Evolutionary conservation across 108 stramenopile species (phyloP).

Genomic region (Discostella stelligeroides): DNA sequence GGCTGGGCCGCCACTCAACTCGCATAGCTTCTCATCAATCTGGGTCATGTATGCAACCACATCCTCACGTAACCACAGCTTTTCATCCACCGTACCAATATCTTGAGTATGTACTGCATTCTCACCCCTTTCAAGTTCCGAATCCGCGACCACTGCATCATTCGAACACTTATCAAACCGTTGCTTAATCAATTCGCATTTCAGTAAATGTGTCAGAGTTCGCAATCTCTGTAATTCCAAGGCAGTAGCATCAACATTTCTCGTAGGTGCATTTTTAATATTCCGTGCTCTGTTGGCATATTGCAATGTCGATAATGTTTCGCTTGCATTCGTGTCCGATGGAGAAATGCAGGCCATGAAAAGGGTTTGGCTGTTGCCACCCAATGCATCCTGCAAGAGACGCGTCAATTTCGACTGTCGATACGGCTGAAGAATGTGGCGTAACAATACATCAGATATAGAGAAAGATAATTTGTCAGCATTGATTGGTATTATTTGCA

Average conservation of each 20-base stretch:
- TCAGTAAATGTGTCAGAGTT: conserved; percentile 60
- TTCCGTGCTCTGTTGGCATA: conserved; percentile 96
- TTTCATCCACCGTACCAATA: conserved; percentile 57
- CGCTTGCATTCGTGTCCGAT: conserved; percentile 85
- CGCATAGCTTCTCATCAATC: conserved; percentile 50
- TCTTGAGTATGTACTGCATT: conserved; percentile 6
- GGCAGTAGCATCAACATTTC: conserved; percentile 78
- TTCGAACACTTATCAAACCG: conserved; percentile 37
- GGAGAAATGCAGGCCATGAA: conserved; percentile 94
- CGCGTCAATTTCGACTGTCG: conserved; percentile 94
- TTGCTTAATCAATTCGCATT: conserved; percentile 69
- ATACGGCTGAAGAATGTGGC: conserved; percentile 46
- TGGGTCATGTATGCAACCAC: conserved; percentile 61
- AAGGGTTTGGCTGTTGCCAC: conserved; percentile 93
- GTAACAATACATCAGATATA: conserved; percentile 27
- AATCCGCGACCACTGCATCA: not conserved
- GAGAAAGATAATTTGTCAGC: conserved; percentile 23
- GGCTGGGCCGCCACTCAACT: conserved; percentile 23
- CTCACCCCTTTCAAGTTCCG: conserved; percentile 10
- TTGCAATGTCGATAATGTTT: conserved; percentile 91
- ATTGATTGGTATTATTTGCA: conserved; percentile 3
- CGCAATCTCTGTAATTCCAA: conserved; percentile 87
- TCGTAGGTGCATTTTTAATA: conserved; percentile 86
- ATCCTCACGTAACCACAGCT: conserved; percentile 61
- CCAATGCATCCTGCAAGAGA: conserved; percentile 92